Evolutionary conservation across 2,329 filamentous ascomycete species (phyloP), one percentile per base, ranked within the genome.

Genomic region (Aaosphaeria pasadenensis): DNA sequence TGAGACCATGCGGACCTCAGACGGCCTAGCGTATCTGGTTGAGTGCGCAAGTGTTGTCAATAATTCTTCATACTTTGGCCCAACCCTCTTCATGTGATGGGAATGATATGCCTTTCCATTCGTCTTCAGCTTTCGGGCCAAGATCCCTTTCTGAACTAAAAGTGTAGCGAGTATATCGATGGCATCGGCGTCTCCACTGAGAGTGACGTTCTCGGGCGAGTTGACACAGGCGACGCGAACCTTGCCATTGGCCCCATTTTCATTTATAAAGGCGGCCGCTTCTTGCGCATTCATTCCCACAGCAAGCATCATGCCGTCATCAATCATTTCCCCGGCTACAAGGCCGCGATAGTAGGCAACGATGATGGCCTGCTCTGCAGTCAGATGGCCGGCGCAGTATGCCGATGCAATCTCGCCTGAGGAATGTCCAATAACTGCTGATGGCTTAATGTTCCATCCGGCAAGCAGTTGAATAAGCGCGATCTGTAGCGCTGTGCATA

Each of bases 31-130:
- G 17, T 24, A 24, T 24, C 17, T 24, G 17, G 17, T 24, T 24
- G 17, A 24, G 17, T 24, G 17, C 17, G 17, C 17, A 24, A 24
- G 17, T 24, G 17, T 24, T 24, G 17, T 24, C 17, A 24, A 24
- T 24, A 24, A 24, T 24, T 24, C 17, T 24, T 24, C 17, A 24
- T 24, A 24, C 17, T 24, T 24, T 24, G 17, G 17, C 17, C 17
- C 17, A 24, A 24, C 17, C 17, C 17, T 24, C 17, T 24, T 6
- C 59, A 67, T 66, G 17, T 62, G 57, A 28, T 54, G 42, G 5
- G 64, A 68, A 46, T 68, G 64, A 42, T 67, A 68, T 2, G 64
- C 63, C 36, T 46, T 49, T 1, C 63, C 53, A n/a, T 24, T 24
- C 3, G 66, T 58, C 5, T 55, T 49, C 1, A 67, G 49, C 5